Percentiles rank a stretch among this genome's conserved stretches.
Evolutionary conservation across 106 monocot genomes (phyloP).

Genomic region (Alisma plantagoaquatica): DNA sequence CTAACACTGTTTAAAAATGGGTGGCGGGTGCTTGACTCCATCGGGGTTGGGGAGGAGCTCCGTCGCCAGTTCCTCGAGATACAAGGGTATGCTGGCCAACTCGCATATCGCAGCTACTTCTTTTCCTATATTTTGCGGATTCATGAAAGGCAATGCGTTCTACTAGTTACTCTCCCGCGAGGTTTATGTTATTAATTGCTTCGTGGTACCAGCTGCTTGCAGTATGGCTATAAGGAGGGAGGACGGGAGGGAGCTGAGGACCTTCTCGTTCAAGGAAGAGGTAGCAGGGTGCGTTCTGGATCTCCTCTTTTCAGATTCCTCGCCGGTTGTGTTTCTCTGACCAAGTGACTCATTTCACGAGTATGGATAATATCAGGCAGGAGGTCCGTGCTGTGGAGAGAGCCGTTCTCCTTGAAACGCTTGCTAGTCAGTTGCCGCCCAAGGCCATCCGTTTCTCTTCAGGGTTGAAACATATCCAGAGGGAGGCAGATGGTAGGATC

Average conservation of each 20-base stretch:
- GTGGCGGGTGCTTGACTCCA: slow-evolving; percentile 74
- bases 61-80: slow-evolving; percentile 48
- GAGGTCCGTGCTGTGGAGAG: slow-evolving; percentile 88
- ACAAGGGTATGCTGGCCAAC: slow-evolving; percentile 57
- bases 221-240: slow-evolving; percentile 71
- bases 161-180: too few species aligned
- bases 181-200: slow-evolving; percentile 19
- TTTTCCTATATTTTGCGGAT: too few species aligned
- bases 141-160: too few species aligned
- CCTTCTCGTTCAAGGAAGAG: slow-evolving; percentile 69
- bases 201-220: slow-evolving; percentile 29
- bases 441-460: slow-evolving; percentile 62
- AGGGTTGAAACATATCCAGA: slow-evolving; percentile 27
- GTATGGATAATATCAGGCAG: too few species aligned
- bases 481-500: slow-evolving; percentile 27
- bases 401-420: slow-evolving; percentile 56
- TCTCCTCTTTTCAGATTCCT: not conserved
- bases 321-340: not conserved
- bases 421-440: slow-evolving; percentile 48
- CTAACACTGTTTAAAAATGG: slow-evolving; percentile 91
- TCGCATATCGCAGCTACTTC: too few species aligned
- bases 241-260: slow-evolving; percentile 63
- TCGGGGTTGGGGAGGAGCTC: slow-evolving; percentile 81
- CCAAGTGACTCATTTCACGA: too few species aligned
- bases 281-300: slow-evolving; percentile 35